phyloP scores from a whole-genome alignment of 2,329 filamentous ascomycete species.

The Zasmidium angulare region DNA sequence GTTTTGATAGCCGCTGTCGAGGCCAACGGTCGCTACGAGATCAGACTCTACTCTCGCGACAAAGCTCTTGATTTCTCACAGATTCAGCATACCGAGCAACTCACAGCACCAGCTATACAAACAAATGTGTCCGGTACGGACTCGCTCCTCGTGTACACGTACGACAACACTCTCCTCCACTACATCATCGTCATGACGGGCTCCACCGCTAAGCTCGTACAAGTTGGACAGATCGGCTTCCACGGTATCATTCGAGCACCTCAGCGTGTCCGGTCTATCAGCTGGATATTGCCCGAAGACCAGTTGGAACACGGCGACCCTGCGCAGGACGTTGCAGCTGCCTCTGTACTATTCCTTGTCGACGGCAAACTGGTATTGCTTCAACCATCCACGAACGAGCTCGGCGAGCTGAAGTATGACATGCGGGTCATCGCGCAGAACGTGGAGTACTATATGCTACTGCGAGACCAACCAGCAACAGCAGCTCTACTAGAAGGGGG shows the following conservation, averaged over 20 bases:
- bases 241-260: constrained; percentile 95
- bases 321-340: constrained; percentile 89
- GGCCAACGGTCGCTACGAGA: constrained; percentile 69
- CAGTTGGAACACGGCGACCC: constrained; percentile 91
- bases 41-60: constrained; percentile 92
- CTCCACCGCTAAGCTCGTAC: constrained; percentile 69
- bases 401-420: constrained; percentile 89
- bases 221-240: constrained; percentile 97
- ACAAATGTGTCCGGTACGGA: constrained; percentile 89
- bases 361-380: constrained; percentile 94
- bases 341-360: constrained; percentile 92
- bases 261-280: constrained; percentile 85
- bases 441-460: constrained; percentile 90
- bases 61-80: constrained; percentile 70
- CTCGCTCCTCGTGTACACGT: constrained; percentile 92
- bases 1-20: constrained; percentile 93
- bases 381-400: constrained; percentile 79
- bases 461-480: constrained; percentile 70
- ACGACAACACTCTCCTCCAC: constrained; percentile 93
- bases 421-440: constrained; percentile 97
- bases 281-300: constrained; percentile 90
- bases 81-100: constrained; percentile 71
- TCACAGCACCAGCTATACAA: constrained; percentile 85
- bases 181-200: constrained; percentile 78
- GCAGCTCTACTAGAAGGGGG: constrained; percentile 20